Base-by-base conservation (phyloP, 192 early-diverging fungal species). In the Coemansia sp. region DNA sequence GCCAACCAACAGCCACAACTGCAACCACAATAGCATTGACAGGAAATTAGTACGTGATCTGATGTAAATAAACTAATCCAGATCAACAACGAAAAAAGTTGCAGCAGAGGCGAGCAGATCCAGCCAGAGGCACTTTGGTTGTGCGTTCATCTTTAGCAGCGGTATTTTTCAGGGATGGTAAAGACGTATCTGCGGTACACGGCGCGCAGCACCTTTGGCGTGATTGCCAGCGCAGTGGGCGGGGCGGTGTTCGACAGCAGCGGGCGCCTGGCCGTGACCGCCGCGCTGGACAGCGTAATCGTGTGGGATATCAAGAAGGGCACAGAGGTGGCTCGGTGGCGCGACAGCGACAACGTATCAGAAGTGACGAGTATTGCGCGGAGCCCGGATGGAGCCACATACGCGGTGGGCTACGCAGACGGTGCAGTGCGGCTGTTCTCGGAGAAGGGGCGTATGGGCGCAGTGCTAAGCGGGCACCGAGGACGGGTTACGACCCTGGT, bases 391-490 rank as follows among this genome's bases (percentile, higher is more conserved):
- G 81, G 78, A 29, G 77, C 75, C 31, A 77, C 78, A 54, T 89
- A 78, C 67, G 95, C 95, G 4, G 88, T 92, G n/a, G 95, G 94
- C 8, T 96, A 98, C 52, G 61, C 80, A 7, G 90, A 98, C 61
- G 95, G 95, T 41, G 81, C 89, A 28, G 89, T 98, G 62, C 84
- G 95, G 20, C 77, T 98, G 19, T 98, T 90, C 85, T 80, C 83
- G 35, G 62, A 60, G 28, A 70, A 61, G 13, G 61, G 75, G 13
- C 61, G 79, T 4, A 63, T 78, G 12, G 72, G 78, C 7, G 80
- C 87, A 12, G 87, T 85, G 18, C 85, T 98, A 54, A 95, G 90
- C 56, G 95, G 95, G 9, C 95, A 98, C 77, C 80, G 84, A 23
- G 81, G 86, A 3, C 82, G 88, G 2, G 86, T 98, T 3, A 82